Percentiles rank a stretch among this genome's conserved stretches.
Conservation (phyloP, 2,329 filamentous ascomycete species). For the Hirsutella thompsonii region DNA sequence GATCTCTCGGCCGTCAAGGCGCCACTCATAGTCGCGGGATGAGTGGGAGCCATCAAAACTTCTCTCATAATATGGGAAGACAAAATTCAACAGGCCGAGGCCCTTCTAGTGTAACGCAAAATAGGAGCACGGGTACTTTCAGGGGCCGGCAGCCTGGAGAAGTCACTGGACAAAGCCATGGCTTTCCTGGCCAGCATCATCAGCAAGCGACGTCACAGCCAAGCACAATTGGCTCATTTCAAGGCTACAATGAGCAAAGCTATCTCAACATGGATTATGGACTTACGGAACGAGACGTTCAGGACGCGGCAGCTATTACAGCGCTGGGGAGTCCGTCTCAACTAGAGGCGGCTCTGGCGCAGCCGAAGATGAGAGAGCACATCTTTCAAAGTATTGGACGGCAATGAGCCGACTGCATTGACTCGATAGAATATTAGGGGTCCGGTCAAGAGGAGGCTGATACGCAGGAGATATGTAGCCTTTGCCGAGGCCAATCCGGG, state of each 20-base stretch:
- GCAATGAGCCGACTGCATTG: too few relatives aligned
- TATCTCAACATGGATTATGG: slow-evolving; percentile 14
- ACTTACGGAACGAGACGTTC: slow-evolving; percentile 9
- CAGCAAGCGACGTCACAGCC: slow-evolving; percentile 6
- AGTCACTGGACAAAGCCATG: slow-evolving; percentile 4
- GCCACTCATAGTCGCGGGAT: slow-evolving; percentile 5
- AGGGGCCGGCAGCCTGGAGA: slow-evolving; percentile 6
- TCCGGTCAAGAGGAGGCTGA: too few relatives aligned
- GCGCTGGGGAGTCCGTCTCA: slow-evolving; percentile 10
- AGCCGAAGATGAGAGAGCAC: slow-evolving; percentile 10
- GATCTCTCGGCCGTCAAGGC: slow-evolving; percentile 3
- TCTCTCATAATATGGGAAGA: slow-evolving; percentile 8
- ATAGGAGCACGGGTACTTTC: slow-evolving; percentile 1
- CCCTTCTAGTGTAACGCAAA: slow-evolving; percentile 2
- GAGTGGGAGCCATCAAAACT: slow-evolving; percentile 5
- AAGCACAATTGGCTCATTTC: slow-evolving; percentile 7
- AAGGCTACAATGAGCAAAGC: slow-evolving; percentile 9
- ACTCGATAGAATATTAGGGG: too few relatives aligned
- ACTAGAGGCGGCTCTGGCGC: slow-evolving; percentile 9
- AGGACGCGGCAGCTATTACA: slow-evolving; percentile 6
- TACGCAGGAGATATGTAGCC: too few relatives aligned
- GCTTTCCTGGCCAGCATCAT: slow-evolving; percentile 6
- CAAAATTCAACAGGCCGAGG: slow-evolving; percentile 5
- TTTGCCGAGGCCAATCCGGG: too few relatives aligned
- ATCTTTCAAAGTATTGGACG: slow-evolving; percentile 12